Percentiles rank a stretch among this genome's conserved stretches.
phyloP scores from a whole-genome alignment of 192 early-diverging fungal species.

The Chytriomyces hyalinus region DNA sequence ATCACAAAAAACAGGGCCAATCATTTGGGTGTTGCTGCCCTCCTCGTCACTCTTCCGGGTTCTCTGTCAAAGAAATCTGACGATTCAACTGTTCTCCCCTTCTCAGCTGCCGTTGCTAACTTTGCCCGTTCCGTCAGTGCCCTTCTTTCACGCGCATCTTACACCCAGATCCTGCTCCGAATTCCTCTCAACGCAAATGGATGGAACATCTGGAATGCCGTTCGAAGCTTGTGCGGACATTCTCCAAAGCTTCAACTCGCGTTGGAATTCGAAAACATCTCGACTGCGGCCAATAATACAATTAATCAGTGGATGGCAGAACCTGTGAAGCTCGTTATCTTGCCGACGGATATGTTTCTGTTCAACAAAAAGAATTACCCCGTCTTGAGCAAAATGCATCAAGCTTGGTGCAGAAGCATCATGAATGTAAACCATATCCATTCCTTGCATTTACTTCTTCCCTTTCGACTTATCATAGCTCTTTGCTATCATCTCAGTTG shows the following conservation, averaged over 20 bases:
- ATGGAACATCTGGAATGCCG: slow-evolving; percentile 83
- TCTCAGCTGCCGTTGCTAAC: neutral
- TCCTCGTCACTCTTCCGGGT: neutral
- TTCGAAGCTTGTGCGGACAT: slow-evolving; percentile 75
- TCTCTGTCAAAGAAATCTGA: too few relatives aligned
- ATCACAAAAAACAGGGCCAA: neutral
- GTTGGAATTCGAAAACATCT: slow-evolving; percentile 21
- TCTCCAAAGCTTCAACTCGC: slow-evolving; percentile 67
- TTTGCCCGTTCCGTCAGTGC: neutral
- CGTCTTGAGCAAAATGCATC: slow-evolving; percentile 81
- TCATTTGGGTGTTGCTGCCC: neutral
- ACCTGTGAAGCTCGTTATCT: slow-evolving; percentile 77
- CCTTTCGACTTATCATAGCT: neutral
- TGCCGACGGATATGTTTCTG: slow-evolving; percentile 77
- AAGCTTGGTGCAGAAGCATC: slow-evolving; percentile 67
- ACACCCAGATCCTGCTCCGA: slow-evolving; percentile 55
- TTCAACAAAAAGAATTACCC: slow-evolving; percentile 84
- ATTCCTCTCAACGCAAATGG: slow-evolving; percentile 50
- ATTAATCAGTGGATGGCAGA: slow-evolving; percentile 83
- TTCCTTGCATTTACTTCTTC: neutral
- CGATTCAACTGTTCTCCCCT: too few relatives aligned
- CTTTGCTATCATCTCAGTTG: slow-evolving; percentile 2
- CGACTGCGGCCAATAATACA: neutral
- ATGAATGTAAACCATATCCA: slow-evolving; percentile 22
- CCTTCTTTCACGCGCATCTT: slow-evolving; percentile 11